Evolutionary conservation across 2,329 filamentous ascomycete genomes (phyloP).

Genomic region (Davidsoniella eucalypti): DNA sequence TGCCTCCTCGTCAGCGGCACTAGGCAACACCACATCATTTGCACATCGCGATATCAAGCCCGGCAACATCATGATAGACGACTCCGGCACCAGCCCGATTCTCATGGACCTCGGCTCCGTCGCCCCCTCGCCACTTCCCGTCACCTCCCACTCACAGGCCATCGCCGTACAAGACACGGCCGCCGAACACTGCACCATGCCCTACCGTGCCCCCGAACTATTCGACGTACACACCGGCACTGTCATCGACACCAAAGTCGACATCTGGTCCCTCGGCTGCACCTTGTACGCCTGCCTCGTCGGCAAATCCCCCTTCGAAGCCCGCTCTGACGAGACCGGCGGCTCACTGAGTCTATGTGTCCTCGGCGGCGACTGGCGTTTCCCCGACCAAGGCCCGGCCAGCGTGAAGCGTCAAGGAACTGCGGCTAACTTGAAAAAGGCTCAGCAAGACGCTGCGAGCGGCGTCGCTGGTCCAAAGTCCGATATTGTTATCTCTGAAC

Average conservation of each 20-base stretch:
- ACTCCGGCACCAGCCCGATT: constrained; percentile 74
- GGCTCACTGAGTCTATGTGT: constrained; percentile 87
- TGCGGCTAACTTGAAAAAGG: constrained; percentile 14
- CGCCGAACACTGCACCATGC: constrained; percentile 95
- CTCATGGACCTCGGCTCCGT: constrained; percentile 96
- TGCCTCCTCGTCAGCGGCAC: constrained; percentile 52
- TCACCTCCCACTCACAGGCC: constrained; percentile 78
- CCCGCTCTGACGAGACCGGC: constrained; percentile 87
- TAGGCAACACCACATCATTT: constrained; percentile 61
- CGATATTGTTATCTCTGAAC: constrained; percentile 52
- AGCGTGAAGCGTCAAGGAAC: constrained; percentile 30
- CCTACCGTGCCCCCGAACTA: constrained; percentile 90
- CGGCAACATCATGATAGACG: constrained; percentile 97
- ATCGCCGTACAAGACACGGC: constrained; percentile 87
- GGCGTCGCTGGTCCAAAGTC: constrained; percentile 17
- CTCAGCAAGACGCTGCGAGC: neutral
- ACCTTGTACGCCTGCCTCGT: constrained; percentile 95
- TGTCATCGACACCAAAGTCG: constrained; percentile 86
- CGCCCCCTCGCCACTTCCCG: constrained; percentile 69
- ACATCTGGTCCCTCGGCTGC: constrained; percentile 95
- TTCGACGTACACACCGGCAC: constrained; percentile 94
- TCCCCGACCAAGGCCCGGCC: constrained; percentile 67
- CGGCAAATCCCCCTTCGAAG: constrained; percentile 93
- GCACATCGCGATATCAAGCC: constrained; percentile 96
- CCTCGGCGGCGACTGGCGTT: constrained; percentile 86